Conservation (phyloP, 768 basidiomycete species). For the Termitomyces eurrhizus region DNA sequence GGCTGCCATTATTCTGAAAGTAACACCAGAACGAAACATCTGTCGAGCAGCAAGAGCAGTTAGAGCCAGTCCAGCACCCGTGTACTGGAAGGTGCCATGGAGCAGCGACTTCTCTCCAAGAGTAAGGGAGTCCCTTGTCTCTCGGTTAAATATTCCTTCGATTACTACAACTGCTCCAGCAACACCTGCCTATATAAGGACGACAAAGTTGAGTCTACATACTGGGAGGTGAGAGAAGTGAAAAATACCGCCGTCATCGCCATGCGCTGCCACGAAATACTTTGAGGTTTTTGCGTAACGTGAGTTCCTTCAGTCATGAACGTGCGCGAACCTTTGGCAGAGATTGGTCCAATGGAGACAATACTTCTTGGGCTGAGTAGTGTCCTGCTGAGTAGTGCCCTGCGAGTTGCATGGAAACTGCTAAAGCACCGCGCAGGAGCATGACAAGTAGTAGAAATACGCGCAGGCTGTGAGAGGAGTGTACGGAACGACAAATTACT, state of each 20-base stretch:
- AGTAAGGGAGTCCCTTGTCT: constrained; percentile 68
- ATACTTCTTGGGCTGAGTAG: constrained; percentile 23
- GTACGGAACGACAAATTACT: constrained; percentile 9
- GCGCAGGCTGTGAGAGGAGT: constrained; percentile 7
- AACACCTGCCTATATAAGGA: constrained; percentile 53
- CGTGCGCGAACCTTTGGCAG: constrained; percentile 35
- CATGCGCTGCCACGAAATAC: constrained; percentile 31
- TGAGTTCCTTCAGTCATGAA: constrained; percentile 41
- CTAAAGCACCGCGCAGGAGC: constrained; percentile 18
- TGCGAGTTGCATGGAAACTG: constrained; percentile 26
- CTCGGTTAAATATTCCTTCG: constrained; percentile 69
- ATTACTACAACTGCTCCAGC: constrained; percentile 64
- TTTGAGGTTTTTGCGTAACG: constrained; percentile 26
- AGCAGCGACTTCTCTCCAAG: constrained; percentile 62
- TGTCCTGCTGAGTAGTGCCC: constrained; percentile 24
- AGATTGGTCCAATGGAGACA: constrained; percentile 18
- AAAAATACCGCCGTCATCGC: constrained; percentile 50
- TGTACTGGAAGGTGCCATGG: constrained; percentile 79
- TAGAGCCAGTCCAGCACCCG: constrained; percentile 72
- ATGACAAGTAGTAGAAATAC: background rate
- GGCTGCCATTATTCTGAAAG: constrained; percentile 73
- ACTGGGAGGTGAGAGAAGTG: background rate
- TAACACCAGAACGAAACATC: constrained; percentile 65
- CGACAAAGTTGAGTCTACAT: background rate
- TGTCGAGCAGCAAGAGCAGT: constrained; percentile 80